Percentiles rank a stretch among this genome's conserved stretches.
Conservation (phyloP, 306 rosid genomes). For the Vachellia pachyceras region DNA sequence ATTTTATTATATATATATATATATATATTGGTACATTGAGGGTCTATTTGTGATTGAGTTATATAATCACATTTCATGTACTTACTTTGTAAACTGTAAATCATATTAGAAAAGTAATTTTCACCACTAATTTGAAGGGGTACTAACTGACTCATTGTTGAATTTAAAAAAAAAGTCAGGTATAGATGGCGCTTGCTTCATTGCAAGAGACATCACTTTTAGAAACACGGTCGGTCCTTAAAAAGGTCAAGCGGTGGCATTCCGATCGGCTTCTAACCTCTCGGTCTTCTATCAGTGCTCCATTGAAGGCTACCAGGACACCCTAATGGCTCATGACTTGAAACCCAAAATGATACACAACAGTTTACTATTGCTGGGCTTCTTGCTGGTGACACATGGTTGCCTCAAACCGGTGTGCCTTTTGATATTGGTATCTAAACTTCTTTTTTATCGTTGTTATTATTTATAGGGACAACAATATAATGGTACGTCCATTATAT, state of each 20-base stretch:
- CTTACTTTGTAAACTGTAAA: background rate
- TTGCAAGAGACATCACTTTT: slow-evolving; percentile 74
- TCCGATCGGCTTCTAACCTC: slow-evolving; percentile 82
- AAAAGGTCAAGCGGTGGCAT: slow-evolving; percentile 20
- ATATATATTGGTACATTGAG: no score
- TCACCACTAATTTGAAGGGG: no score
- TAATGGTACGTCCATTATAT: background rate
- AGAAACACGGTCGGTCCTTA: slow-evolving; percentile 31
- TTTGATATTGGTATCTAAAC: slow-evolving; percentile 51
- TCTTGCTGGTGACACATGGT: slow-evolving; percentile 75
- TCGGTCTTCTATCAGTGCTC: slow-evolving; percentile 75
- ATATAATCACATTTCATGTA: no score
- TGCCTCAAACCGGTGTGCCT: slow-evolving; percentile 81
- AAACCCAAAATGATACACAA: slow-evolving; percentile 57
- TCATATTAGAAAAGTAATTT: no score
- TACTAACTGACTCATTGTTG: background rate
- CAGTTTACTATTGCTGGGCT: slow-evolving; percentile 58
- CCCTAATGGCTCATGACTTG: slow-evolving; percentile 51
- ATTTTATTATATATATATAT: no score
- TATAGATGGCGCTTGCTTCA: slow-evolving; percentile 70
- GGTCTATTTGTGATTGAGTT: no score
- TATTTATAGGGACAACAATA: background rate
- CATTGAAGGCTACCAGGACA: slow-evolving; percentile 86
- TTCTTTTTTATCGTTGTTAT: background rate
- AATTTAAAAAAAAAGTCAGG: slow-evolving; percentile 48